These are phyloP conservation scores for Salvia rosmarinus DNA, from an alignment of 257 asterid species.

Conservation along the genomic window DNA sequence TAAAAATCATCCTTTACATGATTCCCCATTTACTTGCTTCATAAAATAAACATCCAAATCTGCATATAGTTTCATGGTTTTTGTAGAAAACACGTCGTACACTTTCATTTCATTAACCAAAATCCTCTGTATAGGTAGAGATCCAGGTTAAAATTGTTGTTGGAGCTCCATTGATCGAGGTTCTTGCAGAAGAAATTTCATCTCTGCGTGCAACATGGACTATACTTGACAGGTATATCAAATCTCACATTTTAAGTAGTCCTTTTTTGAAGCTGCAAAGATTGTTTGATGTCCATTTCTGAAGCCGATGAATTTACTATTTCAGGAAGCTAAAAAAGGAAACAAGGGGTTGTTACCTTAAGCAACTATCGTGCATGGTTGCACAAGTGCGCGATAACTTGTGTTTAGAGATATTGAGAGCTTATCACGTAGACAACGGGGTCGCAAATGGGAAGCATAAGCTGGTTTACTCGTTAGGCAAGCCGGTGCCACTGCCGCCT, in stretches of 20 bases:
- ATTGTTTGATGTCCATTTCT: too few relatives aligned
- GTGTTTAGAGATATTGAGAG: slow-evolving; percentile 49
- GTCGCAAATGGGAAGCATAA: slow-evolving; percentile 40
- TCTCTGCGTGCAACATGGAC: slow-evolving; percentile 60
- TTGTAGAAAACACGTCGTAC: too few relatives aligned
- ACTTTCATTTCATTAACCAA: not conserved
- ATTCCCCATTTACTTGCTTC: not conserved
- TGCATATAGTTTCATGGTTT: too few relatives aligned
- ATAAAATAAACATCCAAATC: slow-evolving; percentile 9
- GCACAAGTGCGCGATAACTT: slow-evolving; percentile 56
- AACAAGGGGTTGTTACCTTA: slow-evolving; percentile 53
- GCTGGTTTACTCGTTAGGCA: slow-evolving; percentile 51
- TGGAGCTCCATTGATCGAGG: slow-evolving; percentile 62
- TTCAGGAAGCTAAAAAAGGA: slow-evolving; percentile 68
- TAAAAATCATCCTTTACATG: not conserved
- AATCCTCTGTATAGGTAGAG: slow-evolving; percentile 54
- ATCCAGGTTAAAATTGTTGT: slow-evolving; percentile 71
- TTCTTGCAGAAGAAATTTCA: slow-evolving; percentile 60
- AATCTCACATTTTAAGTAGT: not conserved
- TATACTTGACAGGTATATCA: slow-evolving; percentile 63
- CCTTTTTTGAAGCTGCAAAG: not conserved
- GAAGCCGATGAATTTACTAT: slow-evolving; percentile 19
- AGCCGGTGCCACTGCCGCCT: slow-evolving; percentile 44
- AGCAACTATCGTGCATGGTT: slow-evolving; percentile 67
- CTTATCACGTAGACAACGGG: slow-evolving; percentile 35